These are phyloP conservation scores for Tagetes erecta DNA, from an alignment of 129 eudicot genomes.

Conservation along the genomic window DNA sequence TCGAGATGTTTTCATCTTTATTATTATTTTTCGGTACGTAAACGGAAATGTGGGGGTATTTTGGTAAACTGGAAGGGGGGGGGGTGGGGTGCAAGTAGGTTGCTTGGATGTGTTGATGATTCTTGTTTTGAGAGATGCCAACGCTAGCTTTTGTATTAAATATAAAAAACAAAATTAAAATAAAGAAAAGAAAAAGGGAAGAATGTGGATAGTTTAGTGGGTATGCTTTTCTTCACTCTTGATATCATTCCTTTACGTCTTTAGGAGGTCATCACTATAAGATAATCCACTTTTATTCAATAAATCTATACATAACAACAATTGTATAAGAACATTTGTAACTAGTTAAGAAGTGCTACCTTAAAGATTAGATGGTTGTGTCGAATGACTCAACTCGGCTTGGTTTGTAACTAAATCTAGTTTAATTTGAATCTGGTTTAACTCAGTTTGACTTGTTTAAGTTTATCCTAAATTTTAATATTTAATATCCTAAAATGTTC, in stretches of 20 bases:
- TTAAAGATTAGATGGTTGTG: no score
- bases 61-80: background rate
- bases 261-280: slow-evolving; percentile 8
- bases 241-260: slow-evolving; percentile 7
- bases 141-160: slow-evolving; percentile 20
- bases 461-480: no score
- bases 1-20: no score
- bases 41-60: background rate
- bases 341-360: no score
- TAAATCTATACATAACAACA: background rate
- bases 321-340: background rate
- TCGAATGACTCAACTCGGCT: no score
- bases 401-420: no score
- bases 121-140: slow-evolving; percentile 27
- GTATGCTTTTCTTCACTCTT: slow-evolving; percentile 30
- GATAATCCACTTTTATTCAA: background rate
- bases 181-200: slow-evolving; percentile 4
- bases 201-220: slow-evolving; percentile 23
- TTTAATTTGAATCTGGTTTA: no score
- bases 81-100: slow-evolving; percentile 16
- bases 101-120: slow-evolving; percentile 26
- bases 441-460: no score
- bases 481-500: no score
- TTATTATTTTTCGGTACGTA: no score
- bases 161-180: background rate